phyloP scores from a whole-genome alignment of 345 rosid genomes.

The Hibiscus mutabilis region DNA sequence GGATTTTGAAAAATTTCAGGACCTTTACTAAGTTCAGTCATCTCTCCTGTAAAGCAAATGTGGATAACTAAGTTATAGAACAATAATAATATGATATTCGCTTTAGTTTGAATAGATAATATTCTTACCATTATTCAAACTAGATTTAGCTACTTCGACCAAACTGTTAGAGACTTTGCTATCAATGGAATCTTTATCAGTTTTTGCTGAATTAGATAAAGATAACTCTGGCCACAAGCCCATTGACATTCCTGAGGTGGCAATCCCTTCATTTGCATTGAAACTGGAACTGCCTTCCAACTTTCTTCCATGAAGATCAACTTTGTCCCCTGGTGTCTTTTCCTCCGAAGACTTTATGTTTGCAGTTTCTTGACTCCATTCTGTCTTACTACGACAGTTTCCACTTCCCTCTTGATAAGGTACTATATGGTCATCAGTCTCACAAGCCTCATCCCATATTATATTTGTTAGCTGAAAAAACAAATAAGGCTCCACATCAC shows the following conservation, averaged over 20 bases:
- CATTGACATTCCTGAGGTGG: constrained; percentile 42
- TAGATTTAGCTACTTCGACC: constrained; percentile 35
- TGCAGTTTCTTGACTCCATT: constrained; percentile 36
- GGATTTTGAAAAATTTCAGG: constrained; percentile 45
- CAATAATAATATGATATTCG: constrained; percentile 12
- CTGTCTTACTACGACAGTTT: constrained; percentile 40
- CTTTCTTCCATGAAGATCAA: constrained; percentile 35
- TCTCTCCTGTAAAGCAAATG: constrained; percentile 35
- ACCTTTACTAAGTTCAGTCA: constrained; percentile 46
- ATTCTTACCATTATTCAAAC: constrained; percentile 40
- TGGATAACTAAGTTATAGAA: neutral
- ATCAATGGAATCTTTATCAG: constrained; percentile 41
- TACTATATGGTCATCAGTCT: constrained; percentile 74
- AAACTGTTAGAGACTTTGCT: constrained; percentile 37
- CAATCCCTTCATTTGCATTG: constrained; percentile 33
- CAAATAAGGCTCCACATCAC: constrained; percentile 9
- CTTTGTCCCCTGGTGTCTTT: constrained; percentile 32
- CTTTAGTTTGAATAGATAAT: constrained; percentile 17
- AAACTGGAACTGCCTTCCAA: constrained; percentile 36
- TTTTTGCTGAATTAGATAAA: constrained; percentile 32
- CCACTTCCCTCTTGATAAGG: constrained; percentile 53
- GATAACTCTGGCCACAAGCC: constrained; percentile 53
- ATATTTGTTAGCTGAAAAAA: constrained; percentile 69
- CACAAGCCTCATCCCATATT: constrained; percentile 78
- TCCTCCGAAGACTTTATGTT: constrained; percentile 34